Evolutionary conservation across 2,329 filamentous ascomycete genomes (phyloP), one percentile per base, ranked within the genome.

Genomic region (Arachnopeziza araneosa): DNA sequence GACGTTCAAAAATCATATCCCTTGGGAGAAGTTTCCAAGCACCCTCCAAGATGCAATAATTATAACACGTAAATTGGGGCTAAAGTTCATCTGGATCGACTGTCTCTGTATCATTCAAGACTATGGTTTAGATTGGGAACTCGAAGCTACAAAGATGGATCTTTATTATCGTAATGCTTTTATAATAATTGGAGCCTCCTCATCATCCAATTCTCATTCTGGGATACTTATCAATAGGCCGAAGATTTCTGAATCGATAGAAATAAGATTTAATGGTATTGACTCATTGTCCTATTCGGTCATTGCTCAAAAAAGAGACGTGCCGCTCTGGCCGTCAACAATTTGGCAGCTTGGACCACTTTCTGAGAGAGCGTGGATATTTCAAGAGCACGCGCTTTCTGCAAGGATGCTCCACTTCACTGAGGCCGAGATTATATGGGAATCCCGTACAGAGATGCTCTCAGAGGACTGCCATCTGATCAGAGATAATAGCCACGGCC

Each of bases 81-180:
- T 48, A 19, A 32, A 36, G 14, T 57, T 23, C 24, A n/a, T 57
- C 19, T 59, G 61, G n/a, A 49, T 50, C 1, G 68, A 69, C 54
- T 61, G 67, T 19, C 55, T 62, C 8, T 62, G 60, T 21, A 56
- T 62, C 24, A 51, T 62, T 2, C 52, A 60, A 32, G 57, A 62
- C 23, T 44, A 51, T 22, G 21, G 17, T 17, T 32, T 21, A 24
- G 55, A 57, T 50, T 24, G 24, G 21, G 44, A 22, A 21, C 22
- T 26, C 23, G 24, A 59, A 55, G 50, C 55, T 22, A n/a, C 24
- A 17, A 26, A 54, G 8, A 59, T 59, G 57, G 23, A 54, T 30
- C 49, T 21, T 23, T 26, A 50, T 12, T 59, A 59, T 50, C 17
- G 32, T 10, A 19, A 49, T 22, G 52, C 57, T 14, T 50, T 36